A percentile compares a stretch with the other conserved stretches of the same genome.
These are phyloP conservation scores for Malus hybrid DNA, from an alignment of 331 rosid genomes.

Conservation along the genomic window DNA sequence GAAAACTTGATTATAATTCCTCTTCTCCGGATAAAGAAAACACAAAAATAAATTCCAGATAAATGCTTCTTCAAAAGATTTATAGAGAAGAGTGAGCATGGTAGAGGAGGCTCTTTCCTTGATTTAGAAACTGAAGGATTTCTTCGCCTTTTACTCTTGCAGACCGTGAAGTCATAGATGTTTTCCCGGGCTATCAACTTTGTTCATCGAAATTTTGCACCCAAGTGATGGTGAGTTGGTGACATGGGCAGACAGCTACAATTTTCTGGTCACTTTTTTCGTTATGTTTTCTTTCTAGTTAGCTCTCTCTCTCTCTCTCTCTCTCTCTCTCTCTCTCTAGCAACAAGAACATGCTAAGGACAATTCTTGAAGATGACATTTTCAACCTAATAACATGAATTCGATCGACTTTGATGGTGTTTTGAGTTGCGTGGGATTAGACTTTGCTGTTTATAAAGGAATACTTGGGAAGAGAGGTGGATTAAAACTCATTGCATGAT, in stretches of 20 bases:
- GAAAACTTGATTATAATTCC: background rate
- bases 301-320: background rate
- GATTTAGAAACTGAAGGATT: background rate
- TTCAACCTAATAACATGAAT: background rate
- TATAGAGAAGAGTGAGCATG: background rate
- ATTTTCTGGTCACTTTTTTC: background rate
- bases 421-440: background rate
- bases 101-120: background rate
- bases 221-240: conserved; percentile 8
- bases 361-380: conserved; percentile 11
- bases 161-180: conserved; percentile 45
- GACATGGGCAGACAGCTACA: conserved; percentile 8
- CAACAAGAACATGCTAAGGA: conserved; percentile 1
- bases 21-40: background rate
- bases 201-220: conserved; percentile 6
- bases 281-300: background rate
- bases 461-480: background rate
- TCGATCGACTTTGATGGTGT: background rate
- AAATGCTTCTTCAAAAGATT: background rate
- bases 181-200: background rate
- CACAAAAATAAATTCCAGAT: background rate
- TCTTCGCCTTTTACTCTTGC: conserved; percentile 24
- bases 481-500: background rate
- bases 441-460: background rate
- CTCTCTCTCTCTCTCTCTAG: background rate